These are phyloP conservation scores for Microcos paniculata DNA, from an alignment of 345 rosid genomes.

Conservation along the genomic window DNA sequence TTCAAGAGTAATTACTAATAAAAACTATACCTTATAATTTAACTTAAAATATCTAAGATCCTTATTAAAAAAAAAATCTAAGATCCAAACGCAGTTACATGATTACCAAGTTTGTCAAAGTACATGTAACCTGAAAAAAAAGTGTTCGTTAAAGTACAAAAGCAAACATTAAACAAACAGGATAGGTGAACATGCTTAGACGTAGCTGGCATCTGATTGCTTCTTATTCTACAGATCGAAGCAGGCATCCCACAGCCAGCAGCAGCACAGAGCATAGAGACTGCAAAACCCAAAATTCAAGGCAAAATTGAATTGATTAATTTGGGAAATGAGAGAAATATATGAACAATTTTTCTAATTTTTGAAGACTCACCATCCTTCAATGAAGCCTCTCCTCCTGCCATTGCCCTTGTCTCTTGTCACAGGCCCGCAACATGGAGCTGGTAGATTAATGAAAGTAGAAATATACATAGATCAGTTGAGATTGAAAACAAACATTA, in stretches of 20 bases:
- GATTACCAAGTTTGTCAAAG: too few species aligned
- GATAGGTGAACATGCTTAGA: background rate
- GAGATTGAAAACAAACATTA: background rate
- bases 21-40: too few species aligned
- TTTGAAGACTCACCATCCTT: background rate
- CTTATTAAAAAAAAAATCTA: too few species aligned
- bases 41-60: too few species aligned
- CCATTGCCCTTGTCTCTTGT: background rate
- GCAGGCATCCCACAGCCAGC: constrained; percentile 15
- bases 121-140: too few species aligned
- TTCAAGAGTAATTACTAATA: background rate
- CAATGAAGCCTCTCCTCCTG: background rate
- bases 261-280: constrained; percentile 11
- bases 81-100: too few species aligned
- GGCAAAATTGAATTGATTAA: background rate
- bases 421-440: background rate
- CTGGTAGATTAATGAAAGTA: too few species aligned
- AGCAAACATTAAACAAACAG: background rate
- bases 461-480: too few species aligned
- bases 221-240: constrained; percentile 14
- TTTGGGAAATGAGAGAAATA: too few species aligned
- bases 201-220: background rate
- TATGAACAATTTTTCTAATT: too few species aligned
- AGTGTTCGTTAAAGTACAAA: background rate
- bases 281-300: background rate